phyloP scores from a whole-genome alignment of 2,329 filamentous ascomycete genomes.

The Rhytidhysteron rufulum region DNA sequence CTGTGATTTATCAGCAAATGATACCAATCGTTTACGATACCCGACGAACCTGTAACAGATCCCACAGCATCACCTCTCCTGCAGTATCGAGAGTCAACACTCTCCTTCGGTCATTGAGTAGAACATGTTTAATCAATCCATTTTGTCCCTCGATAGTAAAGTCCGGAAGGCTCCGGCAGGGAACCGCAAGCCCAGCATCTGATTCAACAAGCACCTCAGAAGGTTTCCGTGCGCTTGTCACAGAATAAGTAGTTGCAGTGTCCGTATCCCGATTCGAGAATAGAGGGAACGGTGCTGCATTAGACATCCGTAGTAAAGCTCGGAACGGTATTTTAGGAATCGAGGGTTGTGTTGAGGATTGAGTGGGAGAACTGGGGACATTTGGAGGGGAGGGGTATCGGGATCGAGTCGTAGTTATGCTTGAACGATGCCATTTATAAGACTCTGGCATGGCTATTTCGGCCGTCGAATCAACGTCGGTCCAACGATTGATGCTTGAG shows the following conservation, averaged over 20 bases:
- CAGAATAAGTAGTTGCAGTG: slow-evolving; percentile 48
- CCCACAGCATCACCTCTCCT: slow-evolving; percentile 92
- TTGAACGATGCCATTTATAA: slow-evolving; percentile 52
- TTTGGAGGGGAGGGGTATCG: slow-evolving; percentile 38
- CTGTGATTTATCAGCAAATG: slow-evolving; percentile 40
- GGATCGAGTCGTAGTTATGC: slow-evolving; percentile 43
- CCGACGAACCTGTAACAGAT: slow-evolving; percentile 69
- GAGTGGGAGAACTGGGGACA: slow-evolving; percentile 25
- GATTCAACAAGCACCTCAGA: slow-evolving; percentile 52
- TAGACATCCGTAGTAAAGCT: slow-evolving; percentile 77
- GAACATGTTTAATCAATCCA: slow-evolving; percentile 86
- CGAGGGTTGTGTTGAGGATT: slow-evolving; percentile 30
- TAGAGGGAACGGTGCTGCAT: slow-evolving; percentile 72
- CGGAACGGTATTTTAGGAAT: slow-evolving; percentile 67
- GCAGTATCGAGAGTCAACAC: slow-evolving; percentile 92
- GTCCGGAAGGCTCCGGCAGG: slow-evolving; percentile 44
- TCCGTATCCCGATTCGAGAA: slow-evolving; percentile 54
- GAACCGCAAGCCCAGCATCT: slow-evolving; percentile 27
- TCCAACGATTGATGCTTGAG: slow-evolving; percentile 91
- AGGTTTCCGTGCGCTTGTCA: slow-evolving; percentile 52
- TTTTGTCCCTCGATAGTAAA: slow-evolving; percentile 82
- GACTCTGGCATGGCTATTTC: slow-evolving; percentile 59
- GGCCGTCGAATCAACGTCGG: slow-evolving; percentile 73
- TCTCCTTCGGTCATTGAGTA: slow-evolving; percentile 85
- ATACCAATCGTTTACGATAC: background rate